Evolutionary conservation across 2,329 filamentous ascomycete genomes (phyloP), one percentile per base, ranked within the genome.

Genomic region (Sporothrix globosa): DNA sequence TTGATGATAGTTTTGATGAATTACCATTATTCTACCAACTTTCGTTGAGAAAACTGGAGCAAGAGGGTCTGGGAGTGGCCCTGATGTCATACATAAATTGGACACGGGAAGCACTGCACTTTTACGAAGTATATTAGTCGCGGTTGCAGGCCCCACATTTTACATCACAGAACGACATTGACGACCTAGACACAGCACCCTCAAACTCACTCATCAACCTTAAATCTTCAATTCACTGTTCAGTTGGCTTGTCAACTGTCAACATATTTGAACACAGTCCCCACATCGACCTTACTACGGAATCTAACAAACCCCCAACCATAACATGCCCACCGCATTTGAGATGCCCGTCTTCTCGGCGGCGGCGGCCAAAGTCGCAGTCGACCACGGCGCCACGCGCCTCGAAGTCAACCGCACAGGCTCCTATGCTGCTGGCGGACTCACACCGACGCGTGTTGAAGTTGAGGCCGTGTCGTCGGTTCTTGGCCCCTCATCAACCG

Each of bases 321-420:
- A 4, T 13, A 14, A 30, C 52, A 72, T 72, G 69, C 13, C 54
- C 17, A 17, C 24, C 2, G 24, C 52, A 9, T 70, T 88, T 21
- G 86, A 88, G 75, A 80, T 87, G 56, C 85, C 86, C 69, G 81
- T 86, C 74, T 88, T 88, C 77, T 83, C 83, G 53, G 76, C 80
- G 30, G 71, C 73, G 14, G 79, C 80, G 5, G 84, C 82, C 46
- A 73, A 78, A 48, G 72, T 74, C 11, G 83, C 84, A 10, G 77
- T 82, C 54, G 67, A 72, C 30, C 76, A 80, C n/a, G 84, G 84
- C 44, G 84, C 82, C 66, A 77, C 79, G 3, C 83, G 86, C 54
- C 78, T 88, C 65, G 86, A 88, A 75, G 80, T 88, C 74, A 88
- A 87, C 75, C 82, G 81, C 3, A 74, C 77, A 11, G 82, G 80